phyloP scores from a whole-genome alignment of 1,139 yeast genomes.

The Yamadazyma siamensis region DNA sequence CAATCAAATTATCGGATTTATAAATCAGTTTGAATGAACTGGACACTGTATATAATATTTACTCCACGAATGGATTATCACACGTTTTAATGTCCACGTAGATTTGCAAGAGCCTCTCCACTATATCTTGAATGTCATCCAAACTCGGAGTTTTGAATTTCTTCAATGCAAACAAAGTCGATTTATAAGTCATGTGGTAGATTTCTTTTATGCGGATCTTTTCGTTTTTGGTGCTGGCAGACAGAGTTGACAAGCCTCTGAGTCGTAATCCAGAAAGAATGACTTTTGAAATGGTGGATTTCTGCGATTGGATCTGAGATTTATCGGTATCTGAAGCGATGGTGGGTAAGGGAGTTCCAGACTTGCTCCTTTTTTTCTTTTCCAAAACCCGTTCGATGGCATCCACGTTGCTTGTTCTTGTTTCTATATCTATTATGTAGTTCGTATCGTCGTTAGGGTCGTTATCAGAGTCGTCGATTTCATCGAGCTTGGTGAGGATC shows the following conservation, averaged over 20 bases:
- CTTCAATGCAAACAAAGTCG: conserved; percentile 38
- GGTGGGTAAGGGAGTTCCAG: conserved; percentile 11
- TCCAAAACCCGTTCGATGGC: conserved; percentile 38
- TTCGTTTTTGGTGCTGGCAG: conserved; percentile 22
- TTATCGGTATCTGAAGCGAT: conserved; percentile 23
- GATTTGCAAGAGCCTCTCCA: conserved; percentile 33
- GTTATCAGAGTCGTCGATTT: conserved; percentile 1
- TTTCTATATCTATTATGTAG: conserved; percentile 10
- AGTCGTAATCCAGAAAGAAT: conserved; percentile 42
- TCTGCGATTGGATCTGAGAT: conserved; percentile 12
- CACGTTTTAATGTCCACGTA: conserved; percentile 30
- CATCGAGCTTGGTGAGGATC: conserved; percentile 5
- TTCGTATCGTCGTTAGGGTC: conserved; percentile 2
- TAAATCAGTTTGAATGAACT: conserved; percentile 10
- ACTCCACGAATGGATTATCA: conserved; percentile 12
- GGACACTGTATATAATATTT: conserved; percentile 2
- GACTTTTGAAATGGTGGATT: conserved; percentile 32
- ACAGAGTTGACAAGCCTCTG: conserved; percentile 34
- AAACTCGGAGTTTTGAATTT: conserved; percentile 25
- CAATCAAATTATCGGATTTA: conserved; percentile 16
- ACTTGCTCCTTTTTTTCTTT: conserved; percentile 20
- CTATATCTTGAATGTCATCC: conserved; percentile 34
- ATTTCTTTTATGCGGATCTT: conserved; percentile 38
- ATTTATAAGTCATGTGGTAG: conserved; percentile 40
- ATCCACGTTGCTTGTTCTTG: conserved; percentile 8